Base-by-base conservation (phyloP, 176 grass and related monocot genomes). In the Oryza coarctata region DNA sequence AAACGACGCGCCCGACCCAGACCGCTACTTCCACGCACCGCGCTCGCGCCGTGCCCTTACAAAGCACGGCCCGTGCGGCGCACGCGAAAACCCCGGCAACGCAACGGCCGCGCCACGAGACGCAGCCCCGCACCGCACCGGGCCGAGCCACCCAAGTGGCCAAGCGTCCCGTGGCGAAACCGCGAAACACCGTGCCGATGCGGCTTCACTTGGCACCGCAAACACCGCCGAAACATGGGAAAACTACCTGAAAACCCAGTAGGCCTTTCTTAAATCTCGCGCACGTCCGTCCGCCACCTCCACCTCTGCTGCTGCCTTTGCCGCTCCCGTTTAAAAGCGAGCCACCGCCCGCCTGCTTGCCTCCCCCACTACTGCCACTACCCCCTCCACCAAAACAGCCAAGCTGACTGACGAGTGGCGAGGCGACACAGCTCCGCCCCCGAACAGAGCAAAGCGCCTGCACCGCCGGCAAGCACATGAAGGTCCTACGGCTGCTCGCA, bases 301-400 rank as follows among this genome's bases (percentile, higher is more conserved):
- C 44, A 47, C 50, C 18, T 5, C 50, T 8, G 50, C 67, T 40
- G 73, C 32, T n/a, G n/a, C 68, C 68, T 84, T 85, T 65, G 87
- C 71, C 82, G 83, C 83, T 68, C 61, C 67, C 68, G 74, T 90
- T 90, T 90, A 90, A 86, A 90, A 90, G 70, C 26, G 17, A 50
- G 55, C 55, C 73, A 55, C 50, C 76, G 9, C 57, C 75, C 9
- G 8, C 74, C 55, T 29, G 29, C 49, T 61, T 5, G 20, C 58
- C 5, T 14, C 58, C 75, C 1, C 52, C 75, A 30, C n/a, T 12
- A 63, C 55, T 47, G 23, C 6, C 61, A 9, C 10, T 4, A 13
- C 23, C 17, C 28, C n/a, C 26, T 35, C 18, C 35, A 76, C 62
- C 27, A n/a, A n/a, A n/a, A n/a, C n/a, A n/a, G n/a, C n/a, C n/a